These are phyloP conservation scores for Phytophthora lateralis DNA, from an alignment of 352 stramenopile genomes.

Conservation along the genomic window DNA sequence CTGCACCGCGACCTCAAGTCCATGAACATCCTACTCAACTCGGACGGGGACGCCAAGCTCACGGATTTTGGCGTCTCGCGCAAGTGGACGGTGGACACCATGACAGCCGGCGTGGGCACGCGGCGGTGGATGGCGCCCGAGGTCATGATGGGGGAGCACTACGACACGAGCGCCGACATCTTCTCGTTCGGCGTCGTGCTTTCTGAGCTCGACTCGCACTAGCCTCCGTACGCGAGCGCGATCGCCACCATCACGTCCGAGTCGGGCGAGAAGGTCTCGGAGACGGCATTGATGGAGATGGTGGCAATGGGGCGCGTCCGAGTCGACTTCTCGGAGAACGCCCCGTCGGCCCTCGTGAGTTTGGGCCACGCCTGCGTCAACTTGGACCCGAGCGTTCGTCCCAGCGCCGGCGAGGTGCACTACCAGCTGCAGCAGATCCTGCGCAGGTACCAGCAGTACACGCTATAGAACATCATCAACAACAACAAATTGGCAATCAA, in stretches of 20 bases:
- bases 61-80: slow-evolving; percentile 63
- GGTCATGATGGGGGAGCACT: slow-evolving; percentile 54
- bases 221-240: slow-evolving; percentile 35
- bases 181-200: slow-evolving; percentile 51
- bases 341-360: slow-evolving; percentile 17
- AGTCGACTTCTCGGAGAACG: slow-evolving; percentile 38
- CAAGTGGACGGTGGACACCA: slow-evolving; percentile 44
- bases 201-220: slow-evolving; percentile 43
- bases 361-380: slow-evolving; percentile 37
- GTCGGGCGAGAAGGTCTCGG: slow-evolving; percentile 29
- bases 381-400: slow-evolving; percentile 27
- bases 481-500: neutral
- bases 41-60: slow-evolving; percentile 46
- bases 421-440: slow-evolving; percentile 40
- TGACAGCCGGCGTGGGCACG: slow-evolving; percentile 50
- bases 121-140: slow-evolving; percentile 57
- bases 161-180: slow-evolving; percentile 52
- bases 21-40: slow-evolving; percentile 56
- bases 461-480: slow-evolving; percentile 23
- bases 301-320: slow-evolving; percentile 32
- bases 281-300: slow-evolving; percentile 42
- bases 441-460: slow-evolving; percentile 40
- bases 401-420: slow-evolving; percentile 34
- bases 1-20: slow-evolving; percentile 69
- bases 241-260: slow-evolving; percentile 35